Evolutionary conservation across 768 basidiomycete genomes (phyloP).

Genomic region (Rubroboletus pulcherrimus): DNA sequence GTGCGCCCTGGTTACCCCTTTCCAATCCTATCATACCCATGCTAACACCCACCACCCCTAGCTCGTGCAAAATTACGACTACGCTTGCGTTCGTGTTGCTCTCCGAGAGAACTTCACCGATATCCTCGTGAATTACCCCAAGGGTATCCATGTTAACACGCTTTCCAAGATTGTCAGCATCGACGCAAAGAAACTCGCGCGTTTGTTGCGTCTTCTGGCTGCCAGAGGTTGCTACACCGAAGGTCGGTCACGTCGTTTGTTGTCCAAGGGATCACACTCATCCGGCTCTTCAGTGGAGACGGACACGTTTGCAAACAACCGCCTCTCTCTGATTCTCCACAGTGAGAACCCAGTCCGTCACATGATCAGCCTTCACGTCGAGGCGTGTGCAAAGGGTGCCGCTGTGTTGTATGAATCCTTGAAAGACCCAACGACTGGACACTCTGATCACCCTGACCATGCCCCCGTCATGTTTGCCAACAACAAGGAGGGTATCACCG

Average conservation of each 20-base stretch:
- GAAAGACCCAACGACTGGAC: conserved; percentile 19
- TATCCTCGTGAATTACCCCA: conserved; percentile 24
- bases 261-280: background rate
- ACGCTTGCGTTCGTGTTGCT: conserved; percentile 29
- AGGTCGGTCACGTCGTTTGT: conserved; percentile 19
- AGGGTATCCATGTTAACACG: conserved; percentile 30
- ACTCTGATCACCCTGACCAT: conserved; percentile 19
- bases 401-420: conserved; percentile 25
- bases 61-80: conserved; percentile 28
- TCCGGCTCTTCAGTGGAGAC: conserved; percentile 19
- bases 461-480: conserved; percentile 21
- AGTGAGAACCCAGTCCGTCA: conserved; percentile 21
- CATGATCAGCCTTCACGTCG: conserved; percentile 19
- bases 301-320: conserved; percentile 34
- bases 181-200: conserved; percentile 27
- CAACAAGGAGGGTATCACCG: conserved; percentile 16
- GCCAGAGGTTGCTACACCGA: conserved; percentile 31
- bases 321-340: conserved; percentile 30
- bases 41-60: background rate
- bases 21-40: background rate
- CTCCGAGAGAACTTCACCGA: conserved; percentile 28
- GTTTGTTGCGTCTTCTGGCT: conserved; percentile 29
- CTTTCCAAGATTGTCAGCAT: conserved; percentile 23
- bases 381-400: conserved; percentile 15
- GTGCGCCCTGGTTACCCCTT: conserved; percentile 15